Evolutionary conservation across 371 early-diverging fungal genomes (phyloP).

Genomic region (Mucor circinelloides): DNA sequence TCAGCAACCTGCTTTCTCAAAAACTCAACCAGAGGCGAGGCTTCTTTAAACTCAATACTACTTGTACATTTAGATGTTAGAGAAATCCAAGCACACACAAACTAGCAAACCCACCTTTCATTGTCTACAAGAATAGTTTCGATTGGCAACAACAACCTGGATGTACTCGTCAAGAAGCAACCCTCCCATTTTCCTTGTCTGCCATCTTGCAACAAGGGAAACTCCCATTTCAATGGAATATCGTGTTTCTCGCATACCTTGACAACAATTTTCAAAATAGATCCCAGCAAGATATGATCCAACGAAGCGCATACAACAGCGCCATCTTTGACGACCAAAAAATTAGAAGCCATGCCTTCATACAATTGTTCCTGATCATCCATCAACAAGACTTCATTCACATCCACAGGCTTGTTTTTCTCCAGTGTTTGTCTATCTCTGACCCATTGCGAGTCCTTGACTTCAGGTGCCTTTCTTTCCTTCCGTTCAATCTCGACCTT

Average conservation of each 20-base stretch:
- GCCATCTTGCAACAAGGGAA: conserved; percentile 50
- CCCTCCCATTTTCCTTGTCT: conserved; percentile 54
- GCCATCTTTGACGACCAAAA: conserved; percentile 44
- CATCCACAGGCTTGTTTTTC: conserved; percentile 36
- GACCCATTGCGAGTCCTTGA: conserved; percentile 73
- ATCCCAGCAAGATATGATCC: conserved; percentile 60
- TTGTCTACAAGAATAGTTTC: conserved; percentile 41
- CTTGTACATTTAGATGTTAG: conserved; percentile 1
- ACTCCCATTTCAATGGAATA: conserved; percentile 50
- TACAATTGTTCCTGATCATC: conserved; percentile 54
- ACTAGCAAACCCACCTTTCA: conserved; percentile 40
- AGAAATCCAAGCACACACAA: too few species aligned
- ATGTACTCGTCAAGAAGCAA: conserved; percentile 66
- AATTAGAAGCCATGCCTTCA: conserved; percentile 70
- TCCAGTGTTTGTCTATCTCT: conserved; percentile 48
- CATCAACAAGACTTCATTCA: conserved; percentile 60
- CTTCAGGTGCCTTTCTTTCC: conserved; percentile 46
- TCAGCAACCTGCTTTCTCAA: conserved; percentile 30
- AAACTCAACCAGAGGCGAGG: conserved; percentile 32
- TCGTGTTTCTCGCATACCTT: conserved; percentile 48
- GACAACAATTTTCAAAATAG: conserved; percentile 59
- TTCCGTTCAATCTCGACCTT: conserved; percentile 54
- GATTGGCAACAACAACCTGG: conserved; percentile 56
- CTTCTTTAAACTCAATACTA: conserved; percentile 34
- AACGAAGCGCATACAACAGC: conserved; percentile 52